phyloP scores from a whole-genome alignment of 177 flowering plant genomes.

The Vitis hybrid region DNA sequence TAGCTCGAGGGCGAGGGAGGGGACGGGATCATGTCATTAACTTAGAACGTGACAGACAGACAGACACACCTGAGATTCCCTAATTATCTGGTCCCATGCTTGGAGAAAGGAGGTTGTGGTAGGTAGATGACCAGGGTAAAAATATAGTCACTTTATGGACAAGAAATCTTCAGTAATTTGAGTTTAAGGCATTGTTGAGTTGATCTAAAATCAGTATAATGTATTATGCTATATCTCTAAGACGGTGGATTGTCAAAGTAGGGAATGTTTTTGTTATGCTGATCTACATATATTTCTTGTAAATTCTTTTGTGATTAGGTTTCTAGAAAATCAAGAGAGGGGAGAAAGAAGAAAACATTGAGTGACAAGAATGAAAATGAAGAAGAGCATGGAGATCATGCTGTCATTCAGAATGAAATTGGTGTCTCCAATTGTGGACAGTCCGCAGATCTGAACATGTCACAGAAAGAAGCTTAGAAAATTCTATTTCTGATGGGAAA shows the following conservation, averaged over 20 bases:
- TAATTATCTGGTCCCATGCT: no score
- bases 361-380: conserved; percentile 27
- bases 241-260: no score
- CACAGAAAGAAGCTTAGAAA: conserved; percentile 12
- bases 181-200: neutral
- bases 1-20: no score
- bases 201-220: neutral
- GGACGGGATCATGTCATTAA: no score
- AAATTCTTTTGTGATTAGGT: conserved; percentile 42
- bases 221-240: no score
- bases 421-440: conserved; percentile 25
- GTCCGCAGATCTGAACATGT: conserved; percentile 13
- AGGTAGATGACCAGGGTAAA: no score
- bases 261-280: neutral
- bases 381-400: conserved; percentile 27
- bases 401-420: conserved; percentile 23
- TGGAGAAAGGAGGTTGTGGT: no score
- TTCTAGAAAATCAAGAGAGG: conserved; percentile 64
- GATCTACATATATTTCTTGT: neutral
- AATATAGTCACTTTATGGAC: no score
- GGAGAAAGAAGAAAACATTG: conserved; percentile 47
- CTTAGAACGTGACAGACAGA: no score
- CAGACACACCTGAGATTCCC: no score
- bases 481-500: conserved; percentile 26
- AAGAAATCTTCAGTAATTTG: no score